Conservation (phyloP, 2,329 filamentous ascomycete species). For the Fusarium xyrophilum region DNA sequence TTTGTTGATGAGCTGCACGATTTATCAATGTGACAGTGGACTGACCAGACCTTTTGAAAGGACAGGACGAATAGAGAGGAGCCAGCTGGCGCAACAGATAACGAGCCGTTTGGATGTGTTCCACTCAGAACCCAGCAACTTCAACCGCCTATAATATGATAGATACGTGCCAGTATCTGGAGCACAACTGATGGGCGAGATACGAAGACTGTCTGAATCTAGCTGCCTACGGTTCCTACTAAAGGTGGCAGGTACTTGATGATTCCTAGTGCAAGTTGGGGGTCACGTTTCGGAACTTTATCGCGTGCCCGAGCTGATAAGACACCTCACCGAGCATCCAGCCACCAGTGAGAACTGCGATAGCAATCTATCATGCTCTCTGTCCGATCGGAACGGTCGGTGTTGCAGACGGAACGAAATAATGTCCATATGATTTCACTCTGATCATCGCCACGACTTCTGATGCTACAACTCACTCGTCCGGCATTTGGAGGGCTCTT, state of each 20-base stretch:
- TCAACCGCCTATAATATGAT: constrained; percentile 26
- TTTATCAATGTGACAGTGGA: constrained; percentile 18
- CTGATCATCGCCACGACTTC: not conserved
- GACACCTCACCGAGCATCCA: constrained; percentile 5
- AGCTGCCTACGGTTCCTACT: constrained; percentile 2
- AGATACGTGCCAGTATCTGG: constrained; percentile 8
- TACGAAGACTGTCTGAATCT: constrained; percentile 11
- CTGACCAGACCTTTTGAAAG: constrained; percentile 16
- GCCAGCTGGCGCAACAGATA: constrained; percentile 37
- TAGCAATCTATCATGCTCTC: constrained; percentile 14
- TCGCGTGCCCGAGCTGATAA: constrained; percentile 32
- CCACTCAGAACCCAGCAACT: constrained; percentile 33
- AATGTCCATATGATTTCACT: not conserved
- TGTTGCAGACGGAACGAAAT: not conserved
- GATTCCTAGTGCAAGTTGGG: constrained; percentile 12
- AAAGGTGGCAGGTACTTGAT: constrained; percentile 12
- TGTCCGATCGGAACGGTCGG: not conserved
- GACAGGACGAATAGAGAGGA: constrained; percentile 30
- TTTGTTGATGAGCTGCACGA: constrained; percentile 8
- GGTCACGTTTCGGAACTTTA: constrained; percentile 15
- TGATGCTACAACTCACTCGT: not conserved
- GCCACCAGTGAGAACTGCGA: constrained; percentile 14
- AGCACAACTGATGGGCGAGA: constrained; percentile 10
- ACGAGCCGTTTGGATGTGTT: constrained; percentile 19
- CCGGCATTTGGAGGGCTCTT: constrained; percentile 4